A percentile compares a stretch with the other conserved stretches of the same genome.
phyloP scores from a whole-genome alignment of 352 stramenopile genomes.

The Pythium folliculosum region DNA sequence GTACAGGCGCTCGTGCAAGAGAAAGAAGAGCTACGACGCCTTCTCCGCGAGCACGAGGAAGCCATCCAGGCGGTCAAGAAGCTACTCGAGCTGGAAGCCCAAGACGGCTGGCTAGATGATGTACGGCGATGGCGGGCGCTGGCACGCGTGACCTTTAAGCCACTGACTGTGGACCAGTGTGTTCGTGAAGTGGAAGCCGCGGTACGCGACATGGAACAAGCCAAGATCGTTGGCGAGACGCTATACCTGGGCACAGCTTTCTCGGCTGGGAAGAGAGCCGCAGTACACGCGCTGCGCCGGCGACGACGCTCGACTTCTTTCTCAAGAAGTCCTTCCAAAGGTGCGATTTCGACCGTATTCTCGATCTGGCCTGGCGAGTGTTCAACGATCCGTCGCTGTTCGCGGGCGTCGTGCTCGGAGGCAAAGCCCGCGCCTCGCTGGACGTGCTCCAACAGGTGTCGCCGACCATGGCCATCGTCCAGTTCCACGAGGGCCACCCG shows the following conservation, averaged over 20 bases:
- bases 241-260: neutral
- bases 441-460: slow-evolving; percentile 7
- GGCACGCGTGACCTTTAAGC: neutral
- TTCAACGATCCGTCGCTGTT: neutral
- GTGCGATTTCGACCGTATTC: neutral
- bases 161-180: neutral
- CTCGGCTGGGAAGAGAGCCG: neutral
- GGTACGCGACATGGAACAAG: neutral
- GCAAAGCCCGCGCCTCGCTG: neutral
- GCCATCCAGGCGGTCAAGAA: neutral
- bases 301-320: neutral
- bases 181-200: neutral
- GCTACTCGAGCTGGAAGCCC: neutral
- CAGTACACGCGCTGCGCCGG: too few relatives aligned
- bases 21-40: neutral
- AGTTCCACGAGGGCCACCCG: neutral
- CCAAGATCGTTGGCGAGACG: neutral
- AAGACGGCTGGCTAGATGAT: neutral
- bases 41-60: neutral
- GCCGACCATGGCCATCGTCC: neutral
- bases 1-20: neutral
- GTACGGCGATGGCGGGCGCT: neutral
- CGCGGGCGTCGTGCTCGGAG: neutral
- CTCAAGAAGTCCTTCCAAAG: neutral
- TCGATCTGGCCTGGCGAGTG: slow-evolving; percentile 1